phyloP scores from a whole-genome alignment of 495 filamentous ascomycete species.

The Xylaria grammica region DNA sequence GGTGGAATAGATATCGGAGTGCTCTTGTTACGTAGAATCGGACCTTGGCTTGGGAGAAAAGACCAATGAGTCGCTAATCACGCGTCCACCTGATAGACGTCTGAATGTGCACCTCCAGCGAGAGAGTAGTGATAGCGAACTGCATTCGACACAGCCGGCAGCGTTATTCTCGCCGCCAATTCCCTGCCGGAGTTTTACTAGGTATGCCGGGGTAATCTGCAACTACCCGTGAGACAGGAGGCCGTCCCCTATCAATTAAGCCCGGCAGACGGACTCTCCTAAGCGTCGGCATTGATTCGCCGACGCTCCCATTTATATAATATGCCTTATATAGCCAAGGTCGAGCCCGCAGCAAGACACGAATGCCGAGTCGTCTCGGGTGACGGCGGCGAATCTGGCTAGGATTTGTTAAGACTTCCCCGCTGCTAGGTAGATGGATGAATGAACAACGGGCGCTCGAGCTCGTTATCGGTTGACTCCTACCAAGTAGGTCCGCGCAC shows the following conservation, averaged over 20 bases:
- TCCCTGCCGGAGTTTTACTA: slow-evolving; percentile 23
- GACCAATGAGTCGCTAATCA: background rate
- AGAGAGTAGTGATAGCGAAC: background rate
- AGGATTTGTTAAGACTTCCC: slow-evolving; percentile 18
- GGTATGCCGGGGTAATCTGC: slow-evolving; percentile 27
- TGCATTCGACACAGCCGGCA: slow-evolving; percentile 15
- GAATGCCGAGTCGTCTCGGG: slow-evolving; percentile 29
- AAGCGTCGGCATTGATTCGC: slow-evolving; percentile 29
- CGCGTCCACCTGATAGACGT: background rate
- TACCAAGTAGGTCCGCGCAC: background rate
- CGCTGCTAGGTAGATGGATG: background rate
- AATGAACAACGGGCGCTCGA: slow-evolving; percentile 2
- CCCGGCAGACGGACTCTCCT: slow-evolving; percentile 19
- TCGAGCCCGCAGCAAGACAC: slow-evolving; percentile 24
- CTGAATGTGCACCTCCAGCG: background rate
- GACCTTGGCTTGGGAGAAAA: background rate
- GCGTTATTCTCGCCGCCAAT: slow-evolving; percentile 21
- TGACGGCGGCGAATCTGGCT: slow-evolving; percentile 24
- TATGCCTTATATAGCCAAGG: slow-evolving; percentile 26
- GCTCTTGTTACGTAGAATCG: background rate
- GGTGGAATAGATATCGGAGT: background rate
- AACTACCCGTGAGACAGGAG: slow-evolving; percentile 32
- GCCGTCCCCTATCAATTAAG: slow-evolving; percentile 25
- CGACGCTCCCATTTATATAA: slow-evolving; percentile 30
- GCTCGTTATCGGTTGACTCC: background rate